phyloP scores from a whole-genome alignment of 495 filamentous ascomycete species.

The Penicillium egyptiacum region DNA sequence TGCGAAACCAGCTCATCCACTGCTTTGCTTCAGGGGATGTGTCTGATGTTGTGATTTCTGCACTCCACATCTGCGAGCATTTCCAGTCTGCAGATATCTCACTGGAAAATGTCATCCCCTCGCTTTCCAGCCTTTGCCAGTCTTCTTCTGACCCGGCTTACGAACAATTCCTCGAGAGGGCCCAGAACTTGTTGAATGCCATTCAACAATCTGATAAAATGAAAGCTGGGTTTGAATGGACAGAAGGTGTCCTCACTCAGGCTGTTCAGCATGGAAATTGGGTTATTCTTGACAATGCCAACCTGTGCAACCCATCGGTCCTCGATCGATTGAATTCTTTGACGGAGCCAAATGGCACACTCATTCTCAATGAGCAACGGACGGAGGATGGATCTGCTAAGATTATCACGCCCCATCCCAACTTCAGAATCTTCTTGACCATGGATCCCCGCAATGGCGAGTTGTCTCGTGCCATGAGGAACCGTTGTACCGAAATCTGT shows the following conservation, averaged over 20 bases:
- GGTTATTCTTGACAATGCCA: conserved; percentile 96
- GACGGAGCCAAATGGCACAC: conserved; percentile 81
- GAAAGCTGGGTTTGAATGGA: conserved; percentile 88
- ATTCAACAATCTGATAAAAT: conserved; percentile 52
- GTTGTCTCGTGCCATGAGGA: conserved; percentile 94
- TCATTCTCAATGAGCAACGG: conserved; percentile 90
- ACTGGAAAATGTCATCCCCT: conserved; percentile 37
- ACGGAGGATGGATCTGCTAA: conserved; percentile 77
- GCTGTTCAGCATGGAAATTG: conserved; percentile 85
- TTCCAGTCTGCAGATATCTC: conserved; percentile 34
- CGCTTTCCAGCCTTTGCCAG: conserved; percentile 34
- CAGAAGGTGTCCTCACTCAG: conserved; percentile 85
- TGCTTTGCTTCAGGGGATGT: conserved; percentile 47
- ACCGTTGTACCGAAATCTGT: conserved; percentile 88
- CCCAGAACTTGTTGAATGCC: conserved; percentile 41
- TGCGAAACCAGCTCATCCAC: conserved; percentile 54
- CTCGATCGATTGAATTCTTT: conserved; percentile 93
- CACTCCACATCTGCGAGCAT: conserved; percentile 38
- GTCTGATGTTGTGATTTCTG: conserved; percentile 25
- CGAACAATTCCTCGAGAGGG: conserved; percentile 32
- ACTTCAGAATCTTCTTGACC: conserved; percentile 91
- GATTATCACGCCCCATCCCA: conserved; percentile 75
- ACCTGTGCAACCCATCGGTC: conserved; percentile 91
- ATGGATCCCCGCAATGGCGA: conserved; percentile 93
- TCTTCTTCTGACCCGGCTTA: conserved; percentile 34